Base-by-base conservation (phyloP, 2,329 filamentous ascomycete species). In the Aspergillus sp. region DNA sequence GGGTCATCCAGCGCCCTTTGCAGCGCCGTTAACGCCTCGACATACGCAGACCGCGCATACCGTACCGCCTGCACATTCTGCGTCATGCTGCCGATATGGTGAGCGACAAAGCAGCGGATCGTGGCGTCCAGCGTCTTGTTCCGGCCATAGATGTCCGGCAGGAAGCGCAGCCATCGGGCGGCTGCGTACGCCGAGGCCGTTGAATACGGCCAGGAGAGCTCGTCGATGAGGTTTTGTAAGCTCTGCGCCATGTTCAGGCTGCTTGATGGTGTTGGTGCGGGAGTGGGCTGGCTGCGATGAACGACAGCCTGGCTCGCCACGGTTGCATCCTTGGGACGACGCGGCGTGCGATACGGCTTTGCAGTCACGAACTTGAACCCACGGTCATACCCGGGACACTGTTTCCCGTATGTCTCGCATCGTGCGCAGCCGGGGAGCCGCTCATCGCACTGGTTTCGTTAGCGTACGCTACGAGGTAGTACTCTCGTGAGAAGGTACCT, bases 351-450 rank as follows among this genome's bases (percentile, higher is more conserved):
- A 50, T 63, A 59, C n/a, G 63, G 65, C 41, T 66, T 66, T n/a
- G 60, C 67, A 14, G 63, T 46, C 16, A 71, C 59, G 20, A 72
- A 71, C 38, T 67, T 71, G 45, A 70, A 70, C 14, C 59, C 58
- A 17, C 60, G 61, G 11, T 63, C 60, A 52, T 72, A 71, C 14
- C 69, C 69, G 10, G 67, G 67, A 45, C 69, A 72, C 16, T 61
- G 58, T 42, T 55, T 58, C 0, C 69, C 67, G 20, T 70, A 65
- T 33, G 58, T 69, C 32, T 67, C 65, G 50, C 69, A 72, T 56
- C 60, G 65, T 36, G 54, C 56, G 51, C 69, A 72, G 1, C 60
- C 62, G 40, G 69, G 65, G 14, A 59, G 44, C 48, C 60, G 60
- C 57, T 69, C 64, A 47, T 72, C 69, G 50, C 69, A 72, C 69